These are phyloP conservation scores for Corchorus olitorius DNA, from an alignment of 345 rosid genomes.

Conservation along the genomic window DNA sequence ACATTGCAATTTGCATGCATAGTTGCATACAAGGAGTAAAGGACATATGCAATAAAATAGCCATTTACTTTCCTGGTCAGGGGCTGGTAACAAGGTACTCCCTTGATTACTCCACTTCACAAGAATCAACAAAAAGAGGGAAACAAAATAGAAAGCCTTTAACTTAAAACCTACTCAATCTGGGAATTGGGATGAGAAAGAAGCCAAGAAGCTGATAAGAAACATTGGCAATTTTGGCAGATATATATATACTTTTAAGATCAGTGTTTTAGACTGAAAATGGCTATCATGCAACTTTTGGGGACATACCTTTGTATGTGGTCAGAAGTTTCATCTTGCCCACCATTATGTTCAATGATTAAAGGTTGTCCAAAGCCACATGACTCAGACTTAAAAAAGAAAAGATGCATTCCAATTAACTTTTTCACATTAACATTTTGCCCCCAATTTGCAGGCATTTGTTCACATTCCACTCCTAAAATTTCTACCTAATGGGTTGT, in stretches of 20 bases:
- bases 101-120: not conserved
- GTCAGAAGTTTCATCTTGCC: slow-evolving; percentile 17
- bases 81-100: not conserved
- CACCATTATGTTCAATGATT: slow-evolving; percentile 32
- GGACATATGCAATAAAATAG: not conserved
- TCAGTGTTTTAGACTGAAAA: slow-evolving; percentile 7
- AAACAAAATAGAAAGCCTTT: not conserved
- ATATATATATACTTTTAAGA: not conserved
- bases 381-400: slow-evolving; percentile 21
- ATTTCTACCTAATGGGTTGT: not conserved
- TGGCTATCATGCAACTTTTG: slow-evolving; percentile 8
- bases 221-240: not conserved
- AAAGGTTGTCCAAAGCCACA: slow-evolving; percentile 29
- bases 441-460: not conserved
- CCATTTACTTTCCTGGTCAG: not conserved
- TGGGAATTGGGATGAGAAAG: not conserved
- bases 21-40: not conserved
- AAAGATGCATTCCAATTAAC: not conserved
- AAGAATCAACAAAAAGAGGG: not conserved
- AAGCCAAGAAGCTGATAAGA: not conserved
- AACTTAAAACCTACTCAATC: slow-evolving; percentile 10
- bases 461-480: slow-evolving; percentile 1
- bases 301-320: slow-evolving; percentile 11
- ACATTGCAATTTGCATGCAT: too few species aligned
- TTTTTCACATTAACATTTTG: not conserved